Evolutionary conservation across 305 asterid species (phyloP).

Genomic region (Andrographis paniculata): DNA sequence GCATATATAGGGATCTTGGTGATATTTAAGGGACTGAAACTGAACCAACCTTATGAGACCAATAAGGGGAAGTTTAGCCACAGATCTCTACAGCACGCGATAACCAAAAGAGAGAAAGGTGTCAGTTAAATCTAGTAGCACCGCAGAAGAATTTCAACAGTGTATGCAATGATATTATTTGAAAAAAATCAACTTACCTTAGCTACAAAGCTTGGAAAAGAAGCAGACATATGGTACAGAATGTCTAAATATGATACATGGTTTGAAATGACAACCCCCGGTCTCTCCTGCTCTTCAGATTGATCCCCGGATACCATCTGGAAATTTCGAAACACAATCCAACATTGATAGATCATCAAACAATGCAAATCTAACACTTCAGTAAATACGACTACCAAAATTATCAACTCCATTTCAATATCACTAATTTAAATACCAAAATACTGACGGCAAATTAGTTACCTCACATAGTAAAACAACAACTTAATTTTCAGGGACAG

Average conservation of each 20-base stretch:
- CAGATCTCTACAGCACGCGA: slow-evolving; percentile 70
- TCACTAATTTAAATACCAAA: too few species aligned
- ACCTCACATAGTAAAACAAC: too few species aligned
- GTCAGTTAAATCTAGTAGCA: slow-evolving; percentile 22
- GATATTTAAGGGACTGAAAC: slow-evolving; percentile 2
- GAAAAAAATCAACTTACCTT: slow-evolving; percentile 49
- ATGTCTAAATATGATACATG: slow-evolving; percentile 91
- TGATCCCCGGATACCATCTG: slow-evolving; percentile 37
- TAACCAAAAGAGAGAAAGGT: slow-evolving; percentile 9
- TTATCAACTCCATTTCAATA: too few species aligned
- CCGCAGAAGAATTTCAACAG: slow-evolving; percentile 10
- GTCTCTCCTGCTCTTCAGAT: slow-evolving; percentile 44
- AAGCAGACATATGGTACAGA: slow-evolving; percentile 78
- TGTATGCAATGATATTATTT: slow-evolving; percentile 9
- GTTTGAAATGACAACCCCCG: slow-evolving; percentile 80
- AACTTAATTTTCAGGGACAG: too few species aligned
- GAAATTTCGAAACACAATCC: slow-evolving; percentile 20
- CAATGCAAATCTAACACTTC: too few species aligned
- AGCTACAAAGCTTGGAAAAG: slow-evolving; percentile 94
- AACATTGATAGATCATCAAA: slow-evolving; percentile 13
- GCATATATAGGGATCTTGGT: slow-evolving; percentile 3
- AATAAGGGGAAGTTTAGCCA: slow-evolving; percentile 88
- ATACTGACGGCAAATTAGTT: too few species aligned
- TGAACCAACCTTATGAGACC: slow-evolving; percentile 74
- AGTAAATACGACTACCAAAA: too few species aligned